These are phyloP conservation scores for Raphidocelis subcapitata DNA, from an alignment of 139 green algal species.

Conservation along the genomic window DNA sequence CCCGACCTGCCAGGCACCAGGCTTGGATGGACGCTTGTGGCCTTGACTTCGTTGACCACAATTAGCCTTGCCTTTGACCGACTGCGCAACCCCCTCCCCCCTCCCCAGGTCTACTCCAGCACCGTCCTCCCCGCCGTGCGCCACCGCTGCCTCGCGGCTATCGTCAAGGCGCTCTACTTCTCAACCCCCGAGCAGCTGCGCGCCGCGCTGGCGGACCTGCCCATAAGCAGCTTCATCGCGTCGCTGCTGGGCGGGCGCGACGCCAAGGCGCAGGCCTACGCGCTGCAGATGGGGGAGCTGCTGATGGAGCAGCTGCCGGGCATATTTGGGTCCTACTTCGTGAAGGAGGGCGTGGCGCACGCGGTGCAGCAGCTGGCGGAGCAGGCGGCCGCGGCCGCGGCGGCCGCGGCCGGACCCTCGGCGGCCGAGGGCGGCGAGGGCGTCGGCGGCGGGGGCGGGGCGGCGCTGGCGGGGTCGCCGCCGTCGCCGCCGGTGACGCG, in stretches of 20 bases:
- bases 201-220: constrained; percentile 61
- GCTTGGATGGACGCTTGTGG: too few relatives aligned
- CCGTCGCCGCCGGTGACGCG: constrained; percentile 24
- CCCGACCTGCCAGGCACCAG: too few relatives aligned
- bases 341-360: constrained; percentile 93
- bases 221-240: constrained; percentile 82
- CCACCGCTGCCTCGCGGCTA: constrained; percentile 59
- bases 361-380: constrained; percentile 80
- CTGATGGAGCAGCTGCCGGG: constrained; percentile 89
- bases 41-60: neutral
- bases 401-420: neutral
- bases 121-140: constrained; percentile 71
- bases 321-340: constrained; percentile 71
- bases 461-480: constrained; percentile 3
- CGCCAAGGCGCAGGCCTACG: constrained; percentile 35
- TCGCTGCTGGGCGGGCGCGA: constrained; percentile 75
- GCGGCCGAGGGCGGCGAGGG: neutral
- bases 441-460: neutral
- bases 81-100: neutral
- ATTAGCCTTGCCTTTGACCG: neutral
- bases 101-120: constrained; percentile 53
- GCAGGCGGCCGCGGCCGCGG: constrained; percentile 6
- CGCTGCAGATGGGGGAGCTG: constrained; percentile 76
- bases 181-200: constrained; percentile 52
- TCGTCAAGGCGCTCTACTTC: constrained; percentile 75